Base-by-base conservation (phyloP, 1,284 basidiomycete species). In the Apiotrichum montevideense region DNA sequence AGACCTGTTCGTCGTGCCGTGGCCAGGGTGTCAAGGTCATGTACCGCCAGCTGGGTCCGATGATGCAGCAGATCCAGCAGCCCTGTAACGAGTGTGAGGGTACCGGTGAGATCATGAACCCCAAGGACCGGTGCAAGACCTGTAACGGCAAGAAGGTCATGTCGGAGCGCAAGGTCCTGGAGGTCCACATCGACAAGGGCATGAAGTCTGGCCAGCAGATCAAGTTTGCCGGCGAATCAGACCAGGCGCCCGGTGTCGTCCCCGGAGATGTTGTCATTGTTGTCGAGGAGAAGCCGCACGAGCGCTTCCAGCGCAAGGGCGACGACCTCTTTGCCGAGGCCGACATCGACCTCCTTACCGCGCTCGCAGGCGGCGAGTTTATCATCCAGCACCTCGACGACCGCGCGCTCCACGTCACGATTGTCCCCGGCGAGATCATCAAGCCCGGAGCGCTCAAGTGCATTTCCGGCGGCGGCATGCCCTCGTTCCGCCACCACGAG, bases 51-150 rank as follows among this genome's bases (percentile, higher is more conserved):
- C 70, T 78, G 84, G 96, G 96, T 40, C 96, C 96, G 14, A 99
- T 99, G 96, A 92, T 99, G 68, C 96, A 99, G 79, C 96, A 99
- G 79, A 90, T 98, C 70, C 96, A 98, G 76, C 89, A 92, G 64
- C 83, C 86, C 51, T 99, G 96, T 80, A 85, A 88, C 71, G 94
- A 97, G 37, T 99, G 96, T 77, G 83, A 82, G 53, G 96, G 91
- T 37, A 83, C 85, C 29, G 96, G 96, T 64, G 95, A 98, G 79
- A 83, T 90, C 68, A 96, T 98, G 81, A 92, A 93, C 78, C 75
- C 82, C 56, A 98, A 95, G 79, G 93, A 98, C 80, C 84, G 87
- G 64, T 99, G 96, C 84, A 85, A 87, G 77, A 80, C 79, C 46
- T 99, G 96, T 83, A 89, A 88, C 76, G 96, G 94, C 65, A 96